Evolutionary conservation across 345 rosid genomes (phyloP).

Genomic region (Trapa bicornis): DNA sequence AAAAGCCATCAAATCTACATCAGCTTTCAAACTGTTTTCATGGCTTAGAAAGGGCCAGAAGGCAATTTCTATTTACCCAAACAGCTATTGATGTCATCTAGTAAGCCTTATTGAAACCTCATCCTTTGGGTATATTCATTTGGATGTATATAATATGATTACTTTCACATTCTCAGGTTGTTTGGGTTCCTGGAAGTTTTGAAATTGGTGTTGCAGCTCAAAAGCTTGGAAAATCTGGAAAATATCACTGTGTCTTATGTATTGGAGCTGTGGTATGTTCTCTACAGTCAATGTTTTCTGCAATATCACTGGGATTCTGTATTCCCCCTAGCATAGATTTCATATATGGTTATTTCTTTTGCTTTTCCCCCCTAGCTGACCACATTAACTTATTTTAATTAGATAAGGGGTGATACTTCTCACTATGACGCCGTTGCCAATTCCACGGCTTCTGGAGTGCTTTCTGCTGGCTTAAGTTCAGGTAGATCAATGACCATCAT

Average conservation of each 20-base stretch:
- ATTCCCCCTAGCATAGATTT: neutral
- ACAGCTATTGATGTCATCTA: neutral
- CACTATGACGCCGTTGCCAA: conserved; percentile 97
- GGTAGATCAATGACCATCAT: conserved; percentile 27
- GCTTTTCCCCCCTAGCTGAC: neutral
- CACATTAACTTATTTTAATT: conserved; percentile 14
- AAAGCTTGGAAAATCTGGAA: conserved; percentile 63
- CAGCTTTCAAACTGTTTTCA: too few species aligned
- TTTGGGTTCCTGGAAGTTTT: conserved; percentile 96
- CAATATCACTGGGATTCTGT: neutral
- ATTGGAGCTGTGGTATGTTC: conserved; percentile 94
- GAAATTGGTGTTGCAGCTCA: conserved; percentile 71
- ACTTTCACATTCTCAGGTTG: conserved; percentile 36
- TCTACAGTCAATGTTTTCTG: conserved; percentile 1
- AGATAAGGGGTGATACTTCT: conserved; percentile 92
- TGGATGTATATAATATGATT: neutral
- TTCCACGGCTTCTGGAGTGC: conserved; percentile 94
- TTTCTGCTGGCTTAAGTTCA: conserved; percentile 87
- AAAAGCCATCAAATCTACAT: too few species aligned
- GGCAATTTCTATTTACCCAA: too few species aligned
- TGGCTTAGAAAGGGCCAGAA: too few species aligned
- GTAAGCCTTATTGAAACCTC: neutral
- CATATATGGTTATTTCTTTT: too few species aligned
- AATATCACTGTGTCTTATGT: conserved; percentile 63
- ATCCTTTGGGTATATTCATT: neutral